Base-by-base conservation (phyloP, 1,284 basidiomycete species). In the Sparassis latifolia region DNA sequence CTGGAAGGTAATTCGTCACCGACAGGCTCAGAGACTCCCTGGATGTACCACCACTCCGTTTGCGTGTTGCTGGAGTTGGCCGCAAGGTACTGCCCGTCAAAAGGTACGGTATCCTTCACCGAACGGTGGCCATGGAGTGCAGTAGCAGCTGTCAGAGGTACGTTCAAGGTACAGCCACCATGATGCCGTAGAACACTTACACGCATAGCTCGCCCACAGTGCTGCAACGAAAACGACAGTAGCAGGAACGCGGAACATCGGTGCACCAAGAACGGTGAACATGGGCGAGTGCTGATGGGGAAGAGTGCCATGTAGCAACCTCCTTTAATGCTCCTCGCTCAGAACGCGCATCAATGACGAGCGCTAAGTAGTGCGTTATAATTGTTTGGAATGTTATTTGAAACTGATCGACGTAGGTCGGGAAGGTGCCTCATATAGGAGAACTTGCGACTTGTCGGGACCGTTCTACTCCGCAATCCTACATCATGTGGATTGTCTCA, bases 21-120 rank as follows among this genome's bases (percentile, higher is more conserved):
- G 46, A 43, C 52, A 5, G 52, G 45, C 3, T 54, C 50, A 0
- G 51, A 54, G 12, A 57, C 51, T 10, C 54, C 61, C 29, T 58
- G 58, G 10, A 55, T 52, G 55, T 59, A 62, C 60, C 60, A 62
- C 60, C 58, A 62, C 42, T 62, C 58, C 4, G 58, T 58, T 2
- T 55, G 56, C 9, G 47, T 45, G 50, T 60, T 60, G 35, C 47
- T 47, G 1, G 53, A 29, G 52, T 57, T 55, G 35, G 12, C 56
- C 47, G 4, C n/a, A 29, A 62, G 54, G 42, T 60, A 62, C 32
- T 62, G 61, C 2, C 61, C 59, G 33, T 62, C 61, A 30, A 58
- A 60, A n/a, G 55, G 45, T n/a, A 37, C 48, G 4, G 39, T 42
- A 20, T 33, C 33, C 30, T 33, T 2, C 12, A 27, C 27, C 33